A percentile compares a stretch with the other conserved stretches of the same genome.
These are phyloP conservation scores for Skeletonema tropicum DNA, from an alignment of 108 stramenopile species.

Conservation along the genomic window DNA sequence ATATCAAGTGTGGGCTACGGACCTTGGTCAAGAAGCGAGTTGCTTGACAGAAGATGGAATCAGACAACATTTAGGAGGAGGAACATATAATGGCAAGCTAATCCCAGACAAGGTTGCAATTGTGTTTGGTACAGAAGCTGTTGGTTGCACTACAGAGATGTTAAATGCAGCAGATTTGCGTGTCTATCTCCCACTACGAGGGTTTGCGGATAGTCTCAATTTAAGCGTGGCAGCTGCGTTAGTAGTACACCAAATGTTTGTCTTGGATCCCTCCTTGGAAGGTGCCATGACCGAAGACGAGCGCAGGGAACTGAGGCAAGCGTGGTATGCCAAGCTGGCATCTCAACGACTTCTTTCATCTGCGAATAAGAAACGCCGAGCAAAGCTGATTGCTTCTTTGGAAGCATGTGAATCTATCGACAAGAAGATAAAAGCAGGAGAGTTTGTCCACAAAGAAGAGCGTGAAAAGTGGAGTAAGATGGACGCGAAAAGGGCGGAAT, in stretches of 20 bases:
- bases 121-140: slow-evolving; percentile 91
- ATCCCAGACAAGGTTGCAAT: slow-evolving; percentile 89
- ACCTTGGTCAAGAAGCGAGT: slow-evolving; percentile 80
- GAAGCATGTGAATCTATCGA: slow-evolving; percentile 55
- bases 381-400: slow-evolving; percentile 44
- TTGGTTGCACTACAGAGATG: slow-evolving; percentile 85
- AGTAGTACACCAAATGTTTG: slow-evolving; percentile 81
- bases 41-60: slow-evolving; percentile 56
- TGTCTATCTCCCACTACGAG: slow-evolving; percentile 89
- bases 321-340: slow-evolving; percentile 84
- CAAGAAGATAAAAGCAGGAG: slow-evolving; percentile 36
- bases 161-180: slow-evolving; percentile 73
- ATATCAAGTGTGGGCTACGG: slow-evolving; percentile 83
- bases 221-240: slow-evolving; percentile 89
- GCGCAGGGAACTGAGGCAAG: slow-evolving; percentile 49
- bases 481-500: slow-evolving; percentile 39
- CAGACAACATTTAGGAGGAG: slow-evolving; percentile 18
- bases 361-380: slow-evolving; percentile 59
- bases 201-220: slow-evolving; percentile 93
- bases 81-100: slow-evolving; percentile 24
- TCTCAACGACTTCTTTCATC: slow-evolving; percentile 69
- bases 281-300: slow-evolving; percentile 74
- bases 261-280: slow-evolving; percentile 70
- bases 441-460: slow-evolving; percentile 43
- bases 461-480: slow-evolving; percentile 56